Percentiles rank a stretch among this genome's conserved stretches.
Evolutionary conservation across 306 rosid genomes (phyloP).

Genomic region (Medicago lupulina): DNA sequence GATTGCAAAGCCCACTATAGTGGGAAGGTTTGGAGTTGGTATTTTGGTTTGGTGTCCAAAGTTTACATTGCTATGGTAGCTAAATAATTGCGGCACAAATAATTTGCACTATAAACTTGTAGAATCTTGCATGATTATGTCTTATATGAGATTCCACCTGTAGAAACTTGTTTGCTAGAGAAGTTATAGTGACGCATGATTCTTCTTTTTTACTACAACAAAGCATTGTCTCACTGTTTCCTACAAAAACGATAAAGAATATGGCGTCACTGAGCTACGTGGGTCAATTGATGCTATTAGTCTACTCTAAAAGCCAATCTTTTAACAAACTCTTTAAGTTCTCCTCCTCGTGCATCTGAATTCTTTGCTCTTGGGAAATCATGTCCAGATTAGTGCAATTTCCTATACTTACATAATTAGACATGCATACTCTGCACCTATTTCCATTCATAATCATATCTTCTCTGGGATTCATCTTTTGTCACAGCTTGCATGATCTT

Average conservation of each 20-base stretch:
- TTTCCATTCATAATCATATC: neutral
- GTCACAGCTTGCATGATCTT: neutral
- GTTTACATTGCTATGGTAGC: neutral
- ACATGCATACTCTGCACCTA: neutral
- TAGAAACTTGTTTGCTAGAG: constrained; percentile 16
- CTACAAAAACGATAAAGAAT: neutral
- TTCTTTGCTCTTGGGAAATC: too few relatives aligned
- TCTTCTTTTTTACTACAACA: neutral
- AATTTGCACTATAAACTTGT: neutral
- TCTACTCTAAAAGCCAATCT: neutral
- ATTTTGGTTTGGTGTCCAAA: constrained; percentile 17
- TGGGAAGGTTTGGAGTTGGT: too few relatives aligned
- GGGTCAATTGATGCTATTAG: constrained; percentile 9
- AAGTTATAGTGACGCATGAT: neutral
- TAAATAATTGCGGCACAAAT: neutral
- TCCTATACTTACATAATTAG: neutral
- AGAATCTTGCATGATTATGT: too few relatives aligned
- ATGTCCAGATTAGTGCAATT: too few relatives aligned
- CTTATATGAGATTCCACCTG: too few relatives aligned
- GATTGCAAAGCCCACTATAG: too few relatives aligned
- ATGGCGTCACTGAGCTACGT: neutral
- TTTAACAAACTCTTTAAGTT: neutral
- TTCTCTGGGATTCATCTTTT: neutral
- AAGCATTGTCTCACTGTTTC: neutral
- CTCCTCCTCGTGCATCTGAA: too few relatives aligned